Base-by-base conservation (phyloP, 2,329 filamentous ascomycete genomes). In the Myriosclerotinia scirpicola region DNA sequence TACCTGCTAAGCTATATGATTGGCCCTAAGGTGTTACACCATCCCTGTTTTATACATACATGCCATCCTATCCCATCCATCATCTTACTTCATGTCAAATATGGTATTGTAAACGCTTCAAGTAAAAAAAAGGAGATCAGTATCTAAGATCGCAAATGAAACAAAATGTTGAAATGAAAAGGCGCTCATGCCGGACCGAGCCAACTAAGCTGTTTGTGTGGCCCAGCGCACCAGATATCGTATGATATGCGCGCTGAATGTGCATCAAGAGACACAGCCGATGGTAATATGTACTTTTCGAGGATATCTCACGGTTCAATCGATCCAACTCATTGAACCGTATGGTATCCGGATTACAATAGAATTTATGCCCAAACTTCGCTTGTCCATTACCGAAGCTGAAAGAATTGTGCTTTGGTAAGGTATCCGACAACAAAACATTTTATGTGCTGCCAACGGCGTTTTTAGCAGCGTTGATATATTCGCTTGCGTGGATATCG, bases 401-500 rank as follows among this genome's bases (percentile, higher is more conserved):
- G 17, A 64, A 60, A 52, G 42, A 65, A 65, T n/a, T 38, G 30
- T 65, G 54, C 54, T 48, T 52, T 34, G 44, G 22, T 36, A 53
- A 52, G 22, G 22, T 44, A 42, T 40, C 46, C 5, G n/a, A 30
- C 34, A 60, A 26, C 12, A 36, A 48, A 46, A 60, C 20, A 38
- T 6, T 40, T 65, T 67, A 71, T 34, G 67, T 62, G 46, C 64
- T 70, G n/a, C 70, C 69, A 11, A 75, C 70, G 5, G 71, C 69
- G 50, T 69, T 72, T 69, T 76, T 76, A 3, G 73, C 72, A 17
- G 71, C 72, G n/a, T 71, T 70, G n/a, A 75, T 63, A 52, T 73
- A 71, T 55, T 68, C 71, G 68, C 74, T 72, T 9, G 85, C 79
- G 74, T 86, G 81, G 71, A 86, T 85, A 46, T 81, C 83, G 69